Evolutionary conservation across 2,329 filamentous ascomycete species (phyloP), one percentile per base, ranked within the genome.

Genomic region (Fusarium graminum): DNA sequence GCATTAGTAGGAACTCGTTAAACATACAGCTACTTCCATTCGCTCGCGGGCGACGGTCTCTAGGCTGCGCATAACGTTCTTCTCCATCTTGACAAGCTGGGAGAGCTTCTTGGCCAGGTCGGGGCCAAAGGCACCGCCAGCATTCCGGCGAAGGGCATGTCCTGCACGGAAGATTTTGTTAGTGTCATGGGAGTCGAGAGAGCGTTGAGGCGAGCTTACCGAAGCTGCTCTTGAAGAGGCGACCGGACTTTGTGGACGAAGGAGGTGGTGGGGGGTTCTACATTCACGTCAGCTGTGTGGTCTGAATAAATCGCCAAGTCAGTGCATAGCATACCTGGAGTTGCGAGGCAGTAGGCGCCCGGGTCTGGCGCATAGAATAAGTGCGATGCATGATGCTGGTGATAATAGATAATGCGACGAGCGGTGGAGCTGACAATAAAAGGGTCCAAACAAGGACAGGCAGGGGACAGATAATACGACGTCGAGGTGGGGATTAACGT

Each of bases 81-180:
- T 99, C 84, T 99, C 95, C 95, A 99, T 99, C 88, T 99, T 99
- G 67, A 99, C 95, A 52, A 99, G 88, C 83, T 97, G 92, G 39
- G 94, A 93, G 65, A 99, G 90, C 87, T 99, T 99, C 87, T 97
- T 97, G 59, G 95, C 91, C 59, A 99, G 89, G 75, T 99, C 95
- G 58, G 94, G 87, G 66, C 88, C 87, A 69, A 93, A 93, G 72
- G 91, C 90, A 70, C 91, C 92, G 67, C 91, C 90, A 41, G 90
- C 86, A 75, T 90, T 90, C 76, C 88, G 86, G 73, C 92, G 87
- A 77, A 93, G 87, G 64, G 86, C 85, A 86, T 90, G 88, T 65
- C 86, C 86, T 87, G 46, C 19, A 44, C 8, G 36, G 29, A 22
- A 32, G 9, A n/a, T 17, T 16, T 14, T 28, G 32, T 73, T 52